phyloP scores from a whole-genome alignment of 2,329 filamentous ascomycete genomes.

The Talaromyces atroroseus region DNA sequence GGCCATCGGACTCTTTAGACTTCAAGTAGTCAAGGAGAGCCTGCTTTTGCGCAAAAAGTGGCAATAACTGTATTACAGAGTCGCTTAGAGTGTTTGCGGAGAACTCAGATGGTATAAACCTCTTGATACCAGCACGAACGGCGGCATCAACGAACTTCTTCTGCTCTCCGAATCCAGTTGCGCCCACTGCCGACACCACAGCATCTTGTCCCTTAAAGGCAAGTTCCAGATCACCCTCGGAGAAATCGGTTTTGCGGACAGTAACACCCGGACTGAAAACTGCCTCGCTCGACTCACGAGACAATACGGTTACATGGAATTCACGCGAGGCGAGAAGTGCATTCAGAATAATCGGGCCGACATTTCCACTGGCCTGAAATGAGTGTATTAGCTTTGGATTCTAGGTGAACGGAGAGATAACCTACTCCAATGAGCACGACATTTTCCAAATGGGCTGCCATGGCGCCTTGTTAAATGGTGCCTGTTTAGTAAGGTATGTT shows the following conservation, averaged over 20 bases:
- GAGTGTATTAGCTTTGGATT: background rate
- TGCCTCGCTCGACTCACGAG: slow-evolving; percentile 18
- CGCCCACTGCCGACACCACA: slow-evolving; percentile 26
- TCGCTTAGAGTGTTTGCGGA: slow-evolving; percentile 24
- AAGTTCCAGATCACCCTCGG: slow-evolving; percentile 18
- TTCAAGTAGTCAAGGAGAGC: slow-evolving; percentile 48
- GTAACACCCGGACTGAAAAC: slow-evolving; percentile 19
- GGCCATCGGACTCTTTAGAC: slow-evolving; percentile 39
- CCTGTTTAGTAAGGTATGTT: background rate
- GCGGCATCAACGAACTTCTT: slow-evolving; percentile 28
- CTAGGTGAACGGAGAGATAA: background rate
- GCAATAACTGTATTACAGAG: slow-evolving; percentile 20
- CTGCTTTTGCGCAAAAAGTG: slow-evolving; percentile 23
- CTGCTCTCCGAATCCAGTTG: slow-evolving; percentile 22
- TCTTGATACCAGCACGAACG: slow-evolving; percentile 26
- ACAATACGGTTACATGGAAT: slow-evolving; percentile 23
- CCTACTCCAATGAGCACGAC: slow-evolving; percentile 18
- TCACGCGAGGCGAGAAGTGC: slow-evolving; percentile 14
- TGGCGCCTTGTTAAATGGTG: background rate
- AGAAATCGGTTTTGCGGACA: slow-evolving; percentile 23
- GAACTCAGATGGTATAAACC: slow-evolving; percentile 32
- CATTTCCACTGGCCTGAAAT: slow-evolving; percentile 20
- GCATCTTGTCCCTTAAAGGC: slow-evolving; percentile 27
- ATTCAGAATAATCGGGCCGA: slow-evolving; percentile 21
- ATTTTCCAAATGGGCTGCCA: slow-evolving; percentile 13